Evolutionary conservation across 768 basidiomycete species (phyloP), one percentile per base, ranked within the genome.

Genomic region (Leccinum broughii): DNA sequence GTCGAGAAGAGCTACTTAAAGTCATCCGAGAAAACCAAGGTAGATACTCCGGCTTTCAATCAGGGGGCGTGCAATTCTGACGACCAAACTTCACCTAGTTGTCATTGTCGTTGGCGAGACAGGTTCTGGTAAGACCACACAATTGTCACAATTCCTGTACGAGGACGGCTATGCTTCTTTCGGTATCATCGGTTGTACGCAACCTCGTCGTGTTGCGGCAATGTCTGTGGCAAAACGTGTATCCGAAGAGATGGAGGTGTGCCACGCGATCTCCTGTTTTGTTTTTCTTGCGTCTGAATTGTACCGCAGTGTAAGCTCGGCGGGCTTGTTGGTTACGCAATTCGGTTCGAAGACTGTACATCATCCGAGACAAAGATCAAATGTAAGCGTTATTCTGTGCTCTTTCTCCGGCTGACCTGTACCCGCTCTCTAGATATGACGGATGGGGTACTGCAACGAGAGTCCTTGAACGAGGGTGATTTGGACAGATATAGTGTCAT

Each of bases 201-300:
- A 99, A 71, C 97, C 97, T 53, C 85, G 97, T 66, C 95, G 97
- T 78, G 97, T 99, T 30, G 97, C 97, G 50, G 97, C 97, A 15
- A 98, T 99, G 97, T 95, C 93, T 10, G 97, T 98, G 7, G 97
- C 97, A n/a, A 98, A 99, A 78, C 95, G 97, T 75, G 97, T 99
- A 59, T 95, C 93, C 69, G 97, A 99, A 71, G 97, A 99, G 77
- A 98, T 99, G 90, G 93, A 97, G 85, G 92, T 92, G 51, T 57
- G 85, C 70, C 48, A 56, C 51, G 3, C 13, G 46, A 24, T 58
- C 55, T 24, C 53, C 32, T 13, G 17, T 24, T 49, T 51, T 46
- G 3, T 11, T 44, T 1, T 41, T n/a, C 24, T 57, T 52, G 34
- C 11, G 1, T 17, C 55, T 66, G 2, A 71, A 54, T 14, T 51